phyloP scores from a whole-genome alignment of 768 basidiomycete genomes.

The Pilatotrama ljubarskyi region DNA sequence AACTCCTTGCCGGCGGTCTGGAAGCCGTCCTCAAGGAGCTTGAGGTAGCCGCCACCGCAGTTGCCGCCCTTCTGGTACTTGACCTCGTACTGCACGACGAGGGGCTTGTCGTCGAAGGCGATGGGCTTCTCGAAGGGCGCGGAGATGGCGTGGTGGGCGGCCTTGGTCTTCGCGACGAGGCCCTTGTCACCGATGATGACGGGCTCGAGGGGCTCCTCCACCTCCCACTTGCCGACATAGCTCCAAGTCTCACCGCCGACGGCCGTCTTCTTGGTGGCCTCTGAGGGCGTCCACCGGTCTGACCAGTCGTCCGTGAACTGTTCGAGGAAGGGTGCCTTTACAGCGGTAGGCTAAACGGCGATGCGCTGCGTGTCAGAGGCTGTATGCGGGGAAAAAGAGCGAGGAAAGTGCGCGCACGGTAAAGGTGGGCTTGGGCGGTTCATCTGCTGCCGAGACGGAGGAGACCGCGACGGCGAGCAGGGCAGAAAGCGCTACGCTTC shows the following conservation, averaged over 20 bases:
- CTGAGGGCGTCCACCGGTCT: conserved; percentile 92
- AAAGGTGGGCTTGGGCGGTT: conserved; percentile 67
- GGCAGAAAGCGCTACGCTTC: conserved; percentile 82
- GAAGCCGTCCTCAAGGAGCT: conserved; percentile 92
- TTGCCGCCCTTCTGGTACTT: conserved; percentile 99
- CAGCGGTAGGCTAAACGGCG: conserved; percentile 58
- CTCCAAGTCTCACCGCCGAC: conserved; percentile 95
- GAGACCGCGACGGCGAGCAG: conserved; percentile 69
- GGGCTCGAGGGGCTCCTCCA: conserved; percentile 81
- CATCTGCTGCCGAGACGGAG: conserved; percentile 56
- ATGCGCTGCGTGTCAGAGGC: conserved; percentile 9
- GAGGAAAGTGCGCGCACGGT: conserved; percentile 46
- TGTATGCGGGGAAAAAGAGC: background rate
- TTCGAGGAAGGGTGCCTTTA: conserved; percentile 91
- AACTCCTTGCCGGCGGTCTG: conserved; percentile 93
- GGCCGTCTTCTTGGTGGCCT: conserved; percentile 97
- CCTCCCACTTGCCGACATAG: conserved; percentile 96
- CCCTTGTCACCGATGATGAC: conserved; percentile 86
- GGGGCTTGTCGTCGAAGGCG: conserved; percentile 78
- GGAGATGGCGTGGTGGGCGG: conserved; percentile 98
- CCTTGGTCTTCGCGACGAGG: conserved; percentile 94
- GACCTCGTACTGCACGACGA: conserved; percentile 98
- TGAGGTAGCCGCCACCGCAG: conserved; percentile 98
- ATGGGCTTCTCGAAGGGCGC: conserved; percentile 80
- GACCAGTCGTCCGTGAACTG: conserved; percentile 94